Conservation (phyloP, 495 filamentous ascomycete genomes). For the Trichoderma asperelloides region DNA sequence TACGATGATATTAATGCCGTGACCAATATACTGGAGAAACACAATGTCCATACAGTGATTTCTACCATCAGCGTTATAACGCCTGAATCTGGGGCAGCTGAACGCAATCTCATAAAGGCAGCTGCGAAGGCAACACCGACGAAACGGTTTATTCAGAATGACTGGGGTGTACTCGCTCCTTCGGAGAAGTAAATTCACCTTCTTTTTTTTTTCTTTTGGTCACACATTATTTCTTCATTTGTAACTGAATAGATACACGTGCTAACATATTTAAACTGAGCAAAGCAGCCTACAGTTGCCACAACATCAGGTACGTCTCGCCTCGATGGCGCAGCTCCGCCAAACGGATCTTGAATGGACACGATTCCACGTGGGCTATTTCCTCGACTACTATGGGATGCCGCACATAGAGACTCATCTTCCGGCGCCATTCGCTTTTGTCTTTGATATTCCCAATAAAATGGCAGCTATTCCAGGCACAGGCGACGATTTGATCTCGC, state of each 20-base stretch:
- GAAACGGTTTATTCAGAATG: not conserved
- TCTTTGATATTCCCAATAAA: constrained; percentile 38
- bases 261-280: not conserved
- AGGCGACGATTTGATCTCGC: constrained; percentile 37
- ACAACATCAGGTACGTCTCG: not conserved
- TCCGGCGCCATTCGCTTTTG: constrained; percentile 28
- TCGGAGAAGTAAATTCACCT: not conserved
- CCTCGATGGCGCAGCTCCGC: not conserved
- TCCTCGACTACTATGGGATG: constrained; percentile 49
- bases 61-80: constrained; percentile 19
- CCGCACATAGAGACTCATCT: constrained; percentile 32
- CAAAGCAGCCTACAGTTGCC: not conserved
- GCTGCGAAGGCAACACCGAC: not conserved
- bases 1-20: constrained; percentile 30
- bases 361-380: constrained; percentile 39
- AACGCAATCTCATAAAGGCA: not conserved
- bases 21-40: constrained; percentile 25
- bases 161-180: not conserved
- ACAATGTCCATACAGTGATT: constrained; percentile 40
- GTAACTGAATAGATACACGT: not conserved
- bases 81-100: not conserved
- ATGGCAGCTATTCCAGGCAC: constrained; percentile 43
- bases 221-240: not conserved
- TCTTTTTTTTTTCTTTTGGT: not conserved
- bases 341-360: constrained; percentile 35